Conservation (phyloP, 495 filamentous ascomycete species). For the Annulohypoxylon maeteangense region DNA sequence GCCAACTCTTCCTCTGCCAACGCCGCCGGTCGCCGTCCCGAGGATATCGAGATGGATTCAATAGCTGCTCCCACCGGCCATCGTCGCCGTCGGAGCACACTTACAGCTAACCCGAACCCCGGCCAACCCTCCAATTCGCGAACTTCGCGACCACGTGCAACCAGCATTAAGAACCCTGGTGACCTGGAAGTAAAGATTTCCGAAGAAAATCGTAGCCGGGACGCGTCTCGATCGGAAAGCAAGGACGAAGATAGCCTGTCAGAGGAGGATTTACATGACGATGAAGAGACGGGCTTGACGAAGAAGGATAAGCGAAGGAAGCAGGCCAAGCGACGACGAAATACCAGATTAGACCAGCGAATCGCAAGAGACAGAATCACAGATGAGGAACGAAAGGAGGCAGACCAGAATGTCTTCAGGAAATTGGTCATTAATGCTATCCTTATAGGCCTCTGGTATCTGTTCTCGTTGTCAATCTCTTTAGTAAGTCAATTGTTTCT, state of each 20-base stretch:
- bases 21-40: slow-evolving; percentile 42
- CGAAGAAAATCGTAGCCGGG: slow-evolving; percentile 51
- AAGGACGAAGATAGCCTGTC: slow-evolving; percentile 53
- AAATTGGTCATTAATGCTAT: slow-evolving; percentile 74
- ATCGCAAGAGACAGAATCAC: slow-evolving; percentile 68
- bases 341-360: slow-evolving; percentile 78
- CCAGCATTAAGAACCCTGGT: slow-evolving; percentile 50
- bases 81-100: slow-evolving; percentile 69
- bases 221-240: slow-evolving; percentile 38
- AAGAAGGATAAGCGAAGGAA: slow-evolving; percentile 73
- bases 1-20: slow-evolving; percentile 38
- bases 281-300: slow-evolving; percentile 90
- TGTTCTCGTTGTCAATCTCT: slow-evolving; percentile 94
- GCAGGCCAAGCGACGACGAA: slow-evolving; percentile 70
- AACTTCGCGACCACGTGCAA: slow-evolving; percentile 61
- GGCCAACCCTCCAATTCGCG: slow-evolving; percentile 54
- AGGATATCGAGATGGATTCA: slow-evolving; percentile 62
- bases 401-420: slow-evolving; percentile 75
- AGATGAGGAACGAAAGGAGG: slow-evolving; percentile 71
- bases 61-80: slow-evolving; percentile 56
- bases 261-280: slow-evolving; percentile 81
- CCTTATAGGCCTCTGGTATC: slow-evolving; percentile 90
- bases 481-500: slow-evolving; percentile 69
- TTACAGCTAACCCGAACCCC: slow-evolving; percentile 55
- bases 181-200: slow-evolving; percentile 54